These are phyloP conservation scores for Oryza meridionalis DNA, from an alignment of 176 grass and related monocot genomes.

Conservation along the genomic window DNA sequence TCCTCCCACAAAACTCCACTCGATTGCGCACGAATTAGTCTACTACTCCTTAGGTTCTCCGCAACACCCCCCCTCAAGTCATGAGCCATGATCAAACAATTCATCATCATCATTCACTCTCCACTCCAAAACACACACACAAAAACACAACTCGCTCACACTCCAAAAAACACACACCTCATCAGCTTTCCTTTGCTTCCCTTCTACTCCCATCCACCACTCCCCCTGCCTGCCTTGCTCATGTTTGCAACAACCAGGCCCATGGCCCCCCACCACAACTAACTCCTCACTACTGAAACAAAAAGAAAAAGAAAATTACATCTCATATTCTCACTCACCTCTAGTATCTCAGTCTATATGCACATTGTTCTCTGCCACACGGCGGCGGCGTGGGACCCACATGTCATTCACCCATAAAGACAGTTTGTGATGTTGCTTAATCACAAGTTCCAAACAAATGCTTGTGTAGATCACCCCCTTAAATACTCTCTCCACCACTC, in stretches of 20 bases:
- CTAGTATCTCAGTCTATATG: background rate
- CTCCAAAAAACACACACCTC: background rate
- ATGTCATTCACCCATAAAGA: background rate
- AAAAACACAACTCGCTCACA: background rate
- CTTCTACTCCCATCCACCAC: conserved; percentile 43
- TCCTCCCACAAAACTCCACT: conserved; percentile 2
- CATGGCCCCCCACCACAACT: conserved; percentile 39
- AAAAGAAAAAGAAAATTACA: no score
- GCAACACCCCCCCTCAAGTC: background rate
- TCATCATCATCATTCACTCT: conserved; percentile 23
- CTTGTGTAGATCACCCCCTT: conserved; percentile 18
- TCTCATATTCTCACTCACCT: background rate
- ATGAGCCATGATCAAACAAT: background rate
- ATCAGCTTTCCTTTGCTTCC: conserved; percentile 28
- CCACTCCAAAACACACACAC: background rate
- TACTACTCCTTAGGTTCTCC: background rate
- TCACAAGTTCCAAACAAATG: background rate
- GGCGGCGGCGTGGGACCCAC: no score
- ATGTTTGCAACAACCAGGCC: background rate
- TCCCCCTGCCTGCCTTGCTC: background rate
- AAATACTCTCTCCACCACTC: conserved; percentile 38
- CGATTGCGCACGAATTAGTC: background rate
- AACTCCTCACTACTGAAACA: conserved; percentile 10
- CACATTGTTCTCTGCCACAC: background rate
- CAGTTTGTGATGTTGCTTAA: background rate